Conservation (phyloP, 176 grass and related monocot species). For the Carex littledalei region DNA sequence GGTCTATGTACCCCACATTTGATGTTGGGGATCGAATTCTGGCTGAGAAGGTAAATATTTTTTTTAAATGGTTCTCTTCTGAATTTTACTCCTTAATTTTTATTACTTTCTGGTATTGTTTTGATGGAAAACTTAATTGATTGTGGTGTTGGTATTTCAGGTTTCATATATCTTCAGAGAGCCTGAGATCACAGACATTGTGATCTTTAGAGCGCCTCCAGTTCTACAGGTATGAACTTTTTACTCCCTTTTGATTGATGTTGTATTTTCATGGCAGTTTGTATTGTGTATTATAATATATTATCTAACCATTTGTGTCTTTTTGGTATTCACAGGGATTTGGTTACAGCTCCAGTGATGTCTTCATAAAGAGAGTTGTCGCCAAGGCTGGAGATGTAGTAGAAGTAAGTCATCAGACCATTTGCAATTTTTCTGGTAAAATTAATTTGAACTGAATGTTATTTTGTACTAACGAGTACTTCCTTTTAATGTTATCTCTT, state of each 20-base stretch:
- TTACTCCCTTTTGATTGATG: slow-evolving; percentile 9
- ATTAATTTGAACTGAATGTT: neutral
- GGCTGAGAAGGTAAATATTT: slow-evolving; percentile 69
- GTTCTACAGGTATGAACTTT: slow-evolving; percentile 49
- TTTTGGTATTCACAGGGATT: slow-evolving; percentile 33
- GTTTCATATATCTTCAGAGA: slow-evolving; percentile 81
- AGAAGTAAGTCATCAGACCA: slow-evolving; percentile 76
- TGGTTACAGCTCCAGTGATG: slow-evolving; percentile 82
- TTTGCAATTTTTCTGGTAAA: slow-evolving; percentile 31
- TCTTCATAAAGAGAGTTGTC: slow-evolving; percentile 96
- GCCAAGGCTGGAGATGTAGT: slow-evolving; percentile 70
- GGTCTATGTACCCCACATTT: slow-evolving; percentile 93
- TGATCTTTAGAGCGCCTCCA: slow-evolving; percentile 69
- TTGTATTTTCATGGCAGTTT: neutral
- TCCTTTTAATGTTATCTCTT: slow-evolving; percentile 3
- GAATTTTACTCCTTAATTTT: neutral
- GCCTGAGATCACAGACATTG: slow-evolving; percentile 78
- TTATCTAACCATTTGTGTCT: slow-evolving; percentile 16
- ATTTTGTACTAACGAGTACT: slow-evolving; percentile 2
- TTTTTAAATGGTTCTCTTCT: neutral
- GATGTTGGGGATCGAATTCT: slow-evolving; percentile 92
- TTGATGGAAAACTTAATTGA: slow-evolving; percentile 1
- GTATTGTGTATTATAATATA: neutral
- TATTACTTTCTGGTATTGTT: neutral
- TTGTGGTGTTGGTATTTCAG: slow-evolving; percentile 33